Evolutionary conservation across 257 asterid genomes (phyloP).

Genomic region (Linaria vulgaris): DNA sequence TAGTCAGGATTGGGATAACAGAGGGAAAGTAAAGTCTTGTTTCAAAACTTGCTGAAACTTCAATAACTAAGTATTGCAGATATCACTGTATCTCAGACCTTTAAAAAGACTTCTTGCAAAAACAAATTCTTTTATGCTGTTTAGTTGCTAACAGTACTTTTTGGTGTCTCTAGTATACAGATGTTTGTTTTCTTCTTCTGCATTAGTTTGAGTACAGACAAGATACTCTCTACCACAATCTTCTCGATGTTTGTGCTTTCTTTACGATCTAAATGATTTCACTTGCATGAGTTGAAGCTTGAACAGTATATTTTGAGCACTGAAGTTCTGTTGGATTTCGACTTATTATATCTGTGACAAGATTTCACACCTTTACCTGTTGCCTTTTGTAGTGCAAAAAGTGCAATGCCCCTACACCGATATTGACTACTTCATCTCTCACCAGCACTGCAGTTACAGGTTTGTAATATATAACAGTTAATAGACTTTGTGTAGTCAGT

Average conservation of each 20-base stretch:
- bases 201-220: conserved; percentile 3
- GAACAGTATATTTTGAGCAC: conserved; percentile 17
- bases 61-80: neutral
- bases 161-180: neutral
- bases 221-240: conserved; percentile 3
- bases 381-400: conserved; percentile 74
- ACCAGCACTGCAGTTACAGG: conserved; percentile 56
- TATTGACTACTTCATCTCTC: conserved; percentile 55
- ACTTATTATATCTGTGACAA: conserved; percentile 3
- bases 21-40: too few relatives aligned
- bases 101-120: neutral
- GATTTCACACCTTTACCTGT: conserved; percentile 29
- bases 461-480: conserved; percentile 27
- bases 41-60: conserved; percentile 19
- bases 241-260: conserved; percentile 5
- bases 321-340: conserved; percentile 3
- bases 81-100: conserved; percentile 12
- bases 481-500: conserved; percentile 1
- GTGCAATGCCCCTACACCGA: conserved; percentile 63
- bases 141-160: conserved; percentile 11
- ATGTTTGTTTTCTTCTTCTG: neutral
- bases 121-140: conserved; percentile 6
- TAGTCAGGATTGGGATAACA: too few relatives aligned
- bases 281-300: conserved; percentile 2
- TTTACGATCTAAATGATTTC: conserved; percentile 11